These are phyloP conservation scores for Corymbia citriodora DNA, from an alignment of 441 rosid genomes.

Conservation along the genomic window DNA sequence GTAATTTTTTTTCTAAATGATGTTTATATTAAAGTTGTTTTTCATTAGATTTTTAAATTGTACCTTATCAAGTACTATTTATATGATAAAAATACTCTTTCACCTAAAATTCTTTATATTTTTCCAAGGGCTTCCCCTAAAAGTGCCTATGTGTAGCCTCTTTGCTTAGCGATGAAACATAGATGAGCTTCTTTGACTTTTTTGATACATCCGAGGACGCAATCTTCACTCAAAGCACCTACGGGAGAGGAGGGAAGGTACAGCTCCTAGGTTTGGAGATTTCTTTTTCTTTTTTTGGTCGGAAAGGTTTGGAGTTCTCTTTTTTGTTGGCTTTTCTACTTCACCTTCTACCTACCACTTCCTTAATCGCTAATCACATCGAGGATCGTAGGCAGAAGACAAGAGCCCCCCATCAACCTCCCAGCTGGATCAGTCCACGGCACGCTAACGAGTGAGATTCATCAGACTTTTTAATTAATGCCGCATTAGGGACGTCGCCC, in stretches of 20 bases:
- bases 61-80: accelerated
- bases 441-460: no score
- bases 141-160: background rate
- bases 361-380: background rate
- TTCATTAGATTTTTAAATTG: accelerated
- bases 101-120: background rate
- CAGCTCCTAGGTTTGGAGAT: background rate
- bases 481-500: background rate
- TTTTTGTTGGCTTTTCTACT: background rate
- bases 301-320: background rate
- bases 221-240: background rate
- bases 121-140: background rate
- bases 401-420: no score
- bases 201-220: background rate
- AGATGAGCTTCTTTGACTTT: background rate
- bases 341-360: background rate
- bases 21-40: background rate
- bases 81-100: background rate
- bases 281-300: background rate
- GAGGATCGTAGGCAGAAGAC: background rate
- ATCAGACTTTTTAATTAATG: background rate
- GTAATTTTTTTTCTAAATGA: accelerated
- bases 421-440: no score
- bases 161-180: background rate
- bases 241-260: background rate